A percentile compares a stretch with the other conserved stretches of the same genome.
Evolutionary conservation across 2,329 filamentous ascomycete species (phyloP).

Genomic region (Botrytis squamosa): DNA sequence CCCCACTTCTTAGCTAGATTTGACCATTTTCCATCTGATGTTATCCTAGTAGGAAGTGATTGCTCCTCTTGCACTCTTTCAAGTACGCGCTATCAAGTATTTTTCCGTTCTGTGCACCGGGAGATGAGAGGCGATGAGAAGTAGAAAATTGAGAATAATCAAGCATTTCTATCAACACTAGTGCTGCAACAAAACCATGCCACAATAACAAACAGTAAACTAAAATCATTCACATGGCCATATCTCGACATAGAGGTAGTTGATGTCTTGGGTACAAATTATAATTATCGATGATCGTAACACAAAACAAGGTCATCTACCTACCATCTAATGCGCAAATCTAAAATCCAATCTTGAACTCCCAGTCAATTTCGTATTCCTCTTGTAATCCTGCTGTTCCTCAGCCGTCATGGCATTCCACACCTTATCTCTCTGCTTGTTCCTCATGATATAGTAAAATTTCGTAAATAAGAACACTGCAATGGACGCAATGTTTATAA

Average conservation of each 20-base stretch:
- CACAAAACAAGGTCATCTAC: neutral
- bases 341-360: constrained; percentile 44
- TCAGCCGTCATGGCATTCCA: constrained; percentile 48
- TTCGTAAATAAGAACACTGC: constrained; percentile 51
- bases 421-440: constrained; percentile 43
- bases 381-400: constrained; percentile 41
- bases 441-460: constrained; percentile 48
- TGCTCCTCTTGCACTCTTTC: neutral
- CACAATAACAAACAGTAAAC: too few species aligned
- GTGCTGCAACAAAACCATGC: neutral
- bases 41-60: neutral
- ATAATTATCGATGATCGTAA: neutral
- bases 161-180: neutral
- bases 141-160: neutral
- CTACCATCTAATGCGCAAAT: constrained; percentile 38
- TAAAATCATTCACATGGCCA: neutral
- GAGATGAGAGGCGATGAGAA: neutral
- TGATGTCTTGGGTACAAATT: neutral
- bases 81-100: neutral
- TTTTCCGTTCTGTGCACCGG: neutral
- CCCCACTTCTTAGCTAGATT: neutral
- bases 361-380: constrained; percentile 42
- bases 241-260: neutral
- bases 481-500: constrained; percentile 47
- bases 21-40: accelerated